These are phyloP conservation scores for Calophaca sinica DNA, from an alignment of 306 rosid genomes.

Conservation along the genomic window DNA sequence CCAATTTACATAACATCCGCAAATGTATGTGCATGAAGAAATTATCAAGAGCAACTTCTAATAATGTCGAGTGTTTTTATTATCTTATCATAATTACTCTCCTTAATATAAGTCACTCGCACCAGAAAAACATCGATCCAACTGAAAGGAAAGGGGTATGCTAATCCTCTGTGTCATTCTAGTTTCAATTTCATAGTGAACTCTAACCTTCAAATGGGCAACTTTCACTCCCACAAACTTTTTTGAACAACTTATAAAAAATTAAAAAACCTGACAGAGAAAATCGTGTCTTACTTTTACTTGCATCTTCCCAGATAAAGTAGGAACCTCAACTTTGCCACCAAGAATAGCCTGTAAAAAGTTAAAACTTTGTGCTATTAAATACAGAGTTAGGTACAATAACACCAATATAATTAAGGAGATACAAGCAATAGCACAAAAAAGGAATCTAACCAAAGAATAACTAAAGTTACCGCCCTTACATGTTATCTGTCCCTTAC, in stretches of 20 bases:
- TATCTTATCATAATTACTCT: background rate
- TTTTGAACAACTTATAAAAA: background rate
- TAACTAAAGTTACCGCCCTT: constrained; percentile 25
- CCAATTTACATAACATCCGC: constrained; percentile 1
- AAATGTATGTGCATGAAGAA: background rate
- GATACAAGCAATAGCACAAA: constrained; percentile 30
- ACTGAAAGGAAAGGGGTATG: constrained; percentile 17
- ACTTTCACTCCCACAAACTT: constrained; percentile 6
- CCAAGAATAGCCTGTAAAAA: constrained; percentile 94
- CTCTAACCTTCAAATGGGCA: constrained; percentile 8
- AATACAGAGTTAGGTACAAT: constrained; percentile 15
- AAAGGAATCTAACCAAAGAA: constrained; percentile 25
- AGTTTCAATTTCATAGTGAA: background rate
- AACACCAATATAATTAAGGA: constrained; percentile 15
- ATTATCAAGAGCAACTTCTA: background rate
- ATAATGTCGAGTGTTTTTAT: background rate
- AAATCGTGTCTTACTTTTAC: constrained; percentile 65
- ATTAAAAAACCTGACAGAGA: constrained; percentile 21
- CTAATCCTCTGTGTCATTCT: constrained; percentile 20
- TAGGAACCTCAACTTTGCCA: constrained; percentile 89
- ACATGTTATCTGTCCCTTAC: constrained; percentile 27
- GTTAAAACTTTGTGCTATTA: constrained; percentile 35
- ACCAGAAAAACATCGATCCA: background rate
- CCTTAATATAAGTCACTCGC: background rate
- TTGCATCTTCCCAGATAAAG: constrained; percentile 76